A percentile compares a stretch with the other conserved stretches of the same genome.
phyloP scores from a whole-genome alignment of 305 asterid genomes.

The Euphrasia arctica region DNA sequence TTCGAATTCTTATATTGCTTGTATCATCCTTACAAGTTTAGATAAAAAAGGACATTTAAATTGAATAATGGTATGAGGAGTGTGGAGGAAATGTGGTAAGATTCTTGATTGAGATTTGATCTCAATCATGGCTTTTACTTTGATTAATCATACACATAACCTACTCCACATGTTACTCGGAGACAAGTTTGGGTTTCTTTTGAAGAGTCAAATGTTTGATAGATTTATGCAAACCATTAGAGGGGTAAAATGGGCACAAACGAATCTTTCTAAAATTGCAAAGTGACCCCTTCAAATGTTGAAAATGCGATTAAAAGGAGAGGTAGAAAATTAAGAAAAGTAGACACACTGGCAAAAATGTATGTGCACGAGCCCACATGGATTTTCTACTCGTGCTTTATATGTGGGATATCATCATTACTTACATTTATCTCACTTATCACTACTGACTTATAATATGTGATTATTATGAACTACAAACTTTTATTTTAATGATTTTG shows the following conservation, averaged over 20 bases:
- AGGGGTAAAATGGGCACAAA: conserved; percentile 11
- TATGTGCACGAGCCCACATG: conserved; percentile 35
- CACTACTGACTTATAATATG: too few species aligned
- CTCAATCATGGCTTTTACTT: conserved; percentile 19
- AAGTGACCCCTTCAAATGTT: not conserved
- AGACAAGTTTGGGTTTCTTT: conserved; percentile 6
- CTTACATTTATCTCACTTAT: conserved; percentile 11
- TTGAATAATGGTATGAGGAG: too few species aligned
- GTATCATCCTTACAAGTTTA: too few species aligned
- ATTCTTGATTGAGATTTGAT: conserved; percentile 16
- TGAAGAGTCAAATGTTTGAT: not conserved
- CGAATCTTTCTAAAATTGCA: not conserved
- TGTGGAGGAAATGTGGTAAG: conserved; percentile 7
- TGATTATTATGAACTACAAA: too few species aligned
- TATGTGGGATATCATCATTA: conserved; percentile 3
- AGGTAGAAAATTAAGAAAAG: conserved; percentile 17
- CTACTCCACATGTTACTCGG: conserved; percentile 22
- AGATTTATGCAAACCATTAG: not conserved
- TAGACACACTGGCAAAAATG: conserved; percentile 25
- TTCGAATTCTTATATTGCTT: too few species aligned
- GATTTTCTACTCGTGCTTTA: conserved; percentile 25
- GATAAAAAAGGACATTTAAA: too few species aligned
- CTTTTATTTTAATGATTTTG: too few species aligned
- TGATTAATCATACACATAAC: conserved; percentile 13
- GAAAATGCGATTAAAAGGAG: conserved; percentile 17